phyloP scores from a whole-genome alignment of 2,329 filamentous ascomycete genomes.

The Epichloe baconii region DNA sequence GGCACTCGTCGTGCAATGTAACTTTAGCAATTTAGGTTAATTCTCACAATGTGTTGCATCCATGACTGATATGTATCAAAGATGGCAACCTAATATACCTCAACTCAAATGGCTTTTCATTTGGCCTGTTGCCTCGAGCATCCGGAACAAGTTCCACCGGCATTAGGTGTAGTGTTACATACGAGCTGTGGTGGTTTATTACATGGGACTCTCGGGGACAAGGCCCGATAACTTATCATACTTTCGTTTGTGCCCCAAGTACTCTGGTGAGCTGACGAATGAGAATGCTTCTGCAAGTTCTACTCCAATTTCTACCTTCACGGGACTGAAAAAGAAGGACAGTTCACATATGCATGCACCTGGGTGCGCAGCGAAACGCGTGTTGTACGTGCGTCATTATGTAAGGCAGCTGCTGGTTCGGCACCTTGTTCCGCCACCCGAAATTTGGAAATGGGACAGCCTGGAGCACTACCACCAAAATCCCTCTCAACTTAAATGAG shows the following conservation, averaged over 20 bases:
- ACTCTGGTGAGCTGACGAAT: no score
- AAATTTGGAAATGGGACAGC: conserved; percentile 1
- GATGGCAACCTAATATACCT: neutral
- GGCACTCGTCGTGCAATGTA: neutral
- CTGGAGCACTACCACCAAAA: neutral
- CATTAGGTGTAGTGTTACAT: no score
- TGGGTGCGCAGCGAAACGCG: neutral
- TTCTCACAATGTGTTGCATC: neutral
- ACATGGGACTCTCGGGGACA: neutral
- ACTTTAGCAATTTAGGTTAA: neutral
- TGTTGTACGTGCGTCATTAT: conserved; percentile 4
- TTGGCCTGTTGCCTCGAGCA: no score
- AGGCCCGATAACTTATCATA: neutral
- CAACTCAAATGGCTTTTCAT: neutral
- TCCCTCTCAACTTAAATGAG: conserved; percentile 1
- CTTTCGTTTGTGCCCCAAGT: neutral
- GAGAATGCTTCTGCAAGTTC: neutral
- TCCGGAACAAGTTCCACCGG: no score
- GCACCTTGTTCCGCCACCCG: conserved; percentile 4
- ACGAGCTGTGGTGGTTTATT: no score
- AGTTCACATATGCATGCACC: neutral
- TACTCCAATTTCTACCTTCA: neutral
- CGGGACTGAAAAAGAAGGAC: neutral
- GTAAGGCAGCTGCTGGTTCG: conserved; percentile 6
- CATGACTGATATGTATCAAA: neutral